Conservation (phyloP, 306 rosid genomes). For the Acacia acuminata region DNA sequence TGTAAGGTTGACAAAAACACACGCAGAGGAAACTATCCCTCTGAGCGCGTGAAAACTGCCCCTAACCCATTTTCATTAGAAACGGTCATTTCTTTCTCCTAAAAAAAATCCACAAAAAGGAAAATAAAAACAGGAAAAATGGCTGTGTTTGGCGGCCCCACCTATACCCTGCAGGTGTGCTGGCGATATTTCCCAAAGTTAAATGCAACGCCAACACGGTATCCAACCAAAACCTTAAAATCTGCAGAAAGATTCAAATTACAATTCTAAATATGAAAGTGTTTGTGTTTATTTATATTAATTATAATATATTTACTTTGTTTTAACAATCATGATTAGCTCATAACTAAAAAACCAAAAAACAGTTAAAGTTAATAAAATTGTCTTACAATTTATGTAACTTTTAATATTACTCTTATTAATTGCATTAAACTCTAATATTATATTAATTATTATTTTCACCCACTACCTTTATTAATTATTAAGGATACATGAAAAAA, state of each 20-base stretch:
- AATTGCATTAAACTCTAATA: no score
- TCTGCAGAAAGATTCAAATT: neutral
- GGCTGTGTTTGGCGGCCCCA: neutral
- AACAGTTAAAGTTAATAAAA: no score
- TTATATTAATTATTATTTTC: no score
- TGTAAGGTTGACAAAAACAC: constrained; percentile 41
- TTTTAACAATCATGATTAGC: no score
- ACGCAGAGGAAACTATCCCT: neutral
- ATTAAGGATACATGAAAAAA: no score
- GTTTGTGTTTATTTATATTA: no score
- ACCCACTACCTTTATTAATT: no score
- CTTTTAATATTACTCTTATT: no score
- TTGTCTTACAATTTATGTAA: no score
- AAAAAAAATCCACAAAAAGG: no score
- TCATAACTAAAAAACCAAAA: no score
- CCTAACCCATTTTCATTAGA: constrained; percentile 14
- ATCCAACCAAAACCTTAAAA: constrained; percentile 13
- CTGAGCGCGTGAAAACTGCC: constrained; percentile 17
- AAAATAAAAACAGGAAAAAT: neutral
- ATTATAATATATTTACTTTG: no score
- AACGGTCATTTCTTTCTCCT: constrained; percentile 4
- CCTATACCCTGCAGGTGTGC: constrained; percentile 30
- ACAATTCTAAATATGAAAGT: neutral
- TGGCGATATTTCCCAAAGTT: constrained; percentile 34
- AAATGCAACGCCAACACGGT: constrained; percentile 10